Percentiles rank a stretch among this genome's conserved stretches.
Evolutionary conservation across 768 basidiomycete genomes (phyloP).

Genomic region (Lactarius pseudohatsudake): DNA sequence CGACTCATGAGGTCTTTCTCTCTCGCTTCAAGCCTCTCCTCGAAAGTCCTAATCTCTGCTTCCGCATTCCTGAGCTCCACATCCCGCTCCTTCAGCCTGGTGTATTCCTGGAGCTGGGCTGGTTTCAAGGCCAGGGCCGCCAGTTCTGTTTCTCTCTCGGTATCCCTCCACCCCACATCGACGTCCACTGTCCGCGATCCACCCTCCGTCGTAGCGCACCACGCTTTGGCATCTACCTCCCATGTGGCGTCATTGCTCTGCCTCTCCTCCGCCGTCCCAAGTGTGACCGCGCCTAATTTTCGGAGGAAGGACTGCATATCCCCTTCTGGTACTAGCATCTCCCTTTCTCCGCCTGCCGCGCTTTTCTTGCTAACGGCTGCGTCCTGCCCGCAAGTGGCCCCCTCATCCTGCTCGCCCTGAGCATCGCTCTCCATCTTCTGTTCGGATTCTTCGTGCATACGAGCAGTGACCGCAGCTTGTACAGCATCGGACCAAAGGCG

Average conservation of each 20-base stretch:
- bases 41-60: background rate
- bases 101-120: background rate
- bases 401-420: background rate
- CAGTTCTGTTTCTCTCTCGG: background rate
- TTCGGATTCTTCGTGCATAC: background rate
- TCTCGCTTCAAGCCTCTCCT: conserved; percentile 3
- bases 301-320: background rate
- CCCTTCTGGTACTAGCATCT: background rate
- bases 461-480: background rate
- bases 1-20: conserved; percentile 2
- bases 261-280: background rate
- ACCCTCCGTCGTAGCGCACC: background rate
- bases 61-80: background rate
- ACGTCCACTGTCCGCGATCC: background rate
- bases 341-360: background rate
- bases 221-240: background rate
- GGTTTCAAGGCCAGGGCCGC: background rate
- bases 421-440: background rate
- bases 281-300: background rate
- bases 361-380: background rate
- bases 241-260: background rate
- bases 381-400: background rate
- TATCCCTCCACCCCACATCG: background rate
- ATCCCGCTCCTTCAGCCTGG: conserved; percentile 3
- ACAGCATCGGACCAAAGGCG: background rate